phyloP scores from a whole-genome alignment of 345 rosid genomes.

The Geranium rotundifolium region DNA sequence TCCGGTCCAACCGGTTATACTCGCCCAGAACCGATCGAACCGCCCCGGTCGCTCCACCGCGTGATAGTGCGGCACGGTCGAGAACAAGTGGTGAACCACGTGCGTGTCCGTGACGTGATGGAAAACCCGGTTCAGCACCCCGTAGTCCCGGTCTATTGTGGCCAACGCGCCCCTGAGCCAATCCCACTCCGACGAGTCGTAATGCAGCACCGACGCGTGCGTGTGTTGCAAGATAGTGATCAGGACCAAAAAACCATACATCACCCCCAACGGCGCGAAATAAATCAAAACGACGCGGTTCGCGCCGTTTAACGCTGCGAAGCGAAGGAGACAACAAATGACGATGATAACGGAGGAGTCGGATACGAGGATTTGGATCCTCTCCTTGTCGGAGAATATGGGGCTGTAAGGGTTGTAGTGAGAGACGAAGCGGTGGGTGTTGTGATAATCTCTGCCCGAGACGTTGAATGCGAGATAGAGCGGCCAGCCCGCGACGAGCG shows the following conservation, averaged over 20 bases:
- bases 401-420: constrained; percentile 21
- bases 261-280: constrained; percentile 16
- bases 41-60: constrained; percentile 24
- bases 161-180: constrained; percentile 26
- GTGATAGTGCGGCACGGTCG: constrained; percentile 22
- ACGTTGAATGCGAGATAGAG: constrained; percentile 20
- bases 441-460: constrained; percentile 21
- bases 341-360: constrained; percentile 18
- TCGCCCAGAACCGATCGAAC: constrained; percentile 20
- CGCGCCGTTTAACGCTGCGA: constrained; percentile 12
- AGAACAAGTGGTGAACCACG: constrained; percentile 25
- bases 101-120: constrained; percentile 28
- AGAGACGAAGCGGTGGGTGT: constrained; percentile 23
- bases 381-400: constrained; percentile 13
- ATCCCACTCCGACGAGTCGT: constrained; percentile 23
- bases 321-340: constrained; percentile 11
- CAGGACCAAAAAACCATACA: constrained; percentile 19
- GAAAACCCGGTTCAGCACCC: constrained; percentile 22
- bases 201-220: constrained; percentile 20
- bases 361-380: constrained; percentile 12
- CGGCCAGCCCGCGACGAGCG: constrained; percentile 24
- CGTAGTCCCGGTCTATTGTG: constrained; percentile 23
- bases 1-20: constrained; percentile 18
- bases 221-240: constrained; percentile 24
- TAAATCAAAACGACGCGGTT: constrained; percentile 18